A percentile compares a stretch with the other conserved stretches of the same genome.
phyloP scores from a whole-genome alignment of 1,139 yeast genomes.

The Magnusiomyces paraingens region DNA sequence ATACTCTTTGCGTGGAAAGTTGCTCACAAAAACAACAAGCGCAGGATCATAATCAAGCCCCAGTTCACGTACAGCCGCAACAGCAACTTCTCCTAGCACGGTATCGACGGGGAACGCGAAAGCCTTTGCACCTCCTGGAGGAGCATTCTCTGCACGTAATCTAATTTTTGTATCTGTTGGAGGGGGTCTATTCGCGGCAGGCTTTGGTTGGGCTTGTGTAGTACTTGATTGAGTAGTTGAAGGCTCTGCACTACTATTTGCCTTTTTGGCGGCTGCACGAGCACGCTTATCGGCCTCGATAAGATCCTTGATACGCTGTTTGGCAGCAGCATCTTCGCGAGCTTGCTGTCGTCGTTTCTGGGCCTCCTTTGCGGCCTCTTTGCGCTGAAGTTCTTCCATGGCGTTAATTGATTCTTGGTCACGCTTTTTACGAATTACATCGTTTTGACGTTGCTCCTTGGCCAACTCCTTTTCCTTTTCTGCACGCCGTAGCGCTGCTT shows the following conservation, averaged over 20 bases:
- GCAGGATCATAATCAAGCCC: slow-evolving; percentile 19
- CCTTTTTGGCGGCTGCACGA: slow-evolving; percentile 22
- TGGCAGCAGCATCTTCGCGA: slow-evolving; percentile 33
- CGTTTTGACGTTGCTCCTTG: slow-evolving; percentile 29
- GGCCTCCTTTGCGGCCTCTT: slow-evolving; percentile 33
- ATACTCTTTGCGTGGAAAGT: slow-evolving; percentile 31
- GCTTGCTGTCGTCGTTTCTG: slow-evolving; percentile 30
- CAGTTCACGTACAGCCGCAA: slow-evolving; percentile 22
- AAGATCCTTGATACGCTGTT: slow-evolving; percentile 30
- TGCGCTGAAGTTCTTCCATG: slow-evolving; percentile 31
- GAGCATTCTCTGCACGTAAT: slow-evolving; percentile 27
- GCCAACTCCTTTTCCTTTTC: slow-evolving; percentile 30
- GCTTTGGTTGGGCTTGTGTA: slow-evolving; percentile 12
- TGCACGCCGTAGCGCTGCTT: slow-evolving; percentile 28
- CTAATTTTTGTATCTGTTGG: slow-evolving; percentile 32
- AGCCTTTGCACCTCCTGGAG: slow-evolving; percentile 21
- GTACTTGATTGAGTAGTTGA: slow-evolving; percentile 8
- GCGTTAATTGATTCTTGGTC: slow-evolving; percentile 28
- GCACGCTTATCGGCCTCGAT: slow-evolving; percentile 36
- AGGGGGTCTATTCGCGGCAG: slow-evolving; percentile 18
- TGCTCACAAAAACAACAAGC: slow-evolving; percentile 26
- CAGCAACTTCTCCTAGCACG: slow-evolving; percentile 31
- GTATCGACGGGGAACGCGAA: slow-evolving; percentile 29
- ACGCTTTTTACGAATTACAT: slow-evolving; percentile 30
- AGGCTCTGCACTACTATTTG: slow-evolving; percentile 3